Evolutionary conservation across 768 basidiomycete species (phyloP), one percentile per base, ranked within the genome.

Genomic region (Omphalotus guepiniiformis): DNA sequence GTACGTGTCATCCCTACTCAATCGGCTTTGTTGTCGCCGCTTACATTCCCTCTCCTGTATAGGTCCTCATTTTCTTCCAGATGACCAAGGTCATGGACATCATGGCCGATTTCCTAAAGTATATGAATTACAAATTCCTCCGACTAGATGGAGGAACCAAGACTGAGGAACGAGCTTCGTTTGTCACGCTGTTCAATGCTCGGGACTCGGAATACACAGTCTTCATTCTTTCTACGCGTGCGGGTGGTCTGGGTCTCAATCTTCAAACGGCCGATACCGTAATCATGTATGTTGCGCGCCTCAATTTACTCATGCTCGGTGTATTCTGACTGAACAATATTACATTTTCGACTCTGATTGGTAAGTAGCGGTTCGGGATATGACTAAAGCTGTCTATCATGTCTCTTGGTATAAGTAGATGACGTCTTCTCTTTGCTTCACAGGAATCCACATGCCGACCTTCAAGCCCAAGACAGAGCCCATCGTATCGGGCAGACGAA

Each of bases 21-120:
- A 39, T n/a, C 45, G 4, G 22, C 26, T 18, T 36, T 19, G 6
- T 21, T 35, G n/a, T 36, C 16, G 35, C 44, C 35, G n/a, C n/a
- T n/a, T n/a, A n/a, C 51, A 41, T n/a, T 46, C 47, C 36, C 40
- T 47, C 12, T 42, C 28, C 26, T 38, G 22, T 47, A 0, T 53
- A 93, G 88, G 91, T 95, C 38, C 82, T 99, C 48, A 97, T 99
- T 57, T 98, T 99, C 82, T 98, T 98, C 84, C 96, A 99, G 68
- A 97, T 98, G 96, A 97, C 94, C 13, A 90, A 93, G 60, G 92
- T 97, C 57, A 96, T 98, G 94, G 91, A 95, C 53, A 93, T 96
- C 62, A 92, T 95, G 82, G 91, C 92, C 58, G 94, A 97, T 58
- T 97, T 93, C 59, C 68, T 96, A 59, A 89, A 87, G 62, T 84